Conservation (phyloP, 2,329 filamentous ascomycete genomes). For the Trichoderma guizhouense region DNA sequence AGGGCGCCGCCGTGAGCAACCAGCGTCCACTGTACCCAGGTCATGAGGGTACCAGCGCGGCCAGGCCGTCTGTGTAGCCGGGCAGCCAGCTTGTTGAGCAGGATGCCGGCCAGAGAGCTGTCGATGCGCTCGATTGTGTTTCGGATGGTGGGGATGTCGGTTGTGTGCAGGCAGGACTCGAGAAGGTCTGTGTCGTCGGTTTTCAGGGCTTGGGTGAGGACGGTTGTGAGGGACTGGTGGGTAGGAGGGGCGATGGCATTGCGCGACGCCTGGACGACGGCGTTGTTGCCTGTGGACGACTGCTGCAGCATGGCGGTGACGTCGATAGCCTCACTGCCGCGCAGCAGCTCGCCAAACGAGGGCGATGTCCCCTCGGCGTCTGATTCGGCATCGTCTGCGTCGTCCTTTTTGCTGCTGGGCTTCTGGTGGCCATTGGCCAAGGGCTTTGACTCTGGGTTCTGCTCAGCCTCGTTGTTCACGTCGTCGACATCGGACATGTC, state of each 20-base stretch:
- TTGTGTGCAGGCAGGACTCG: slow-evolving; percentile 84
- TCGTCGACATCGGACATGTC: slow-evolving; percentile 46
- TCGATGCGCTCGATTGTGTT: slow-evolving; percentile 89
- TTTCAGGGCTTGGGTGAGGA: slow-evolving; percentile 88
- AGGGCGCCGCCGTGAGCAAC: slow-evolving; percentile 89
- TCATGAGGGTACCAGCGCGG: slow-evolving; percentile 83
- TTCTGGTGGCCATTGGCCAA: slow-evolving; percentile 28
- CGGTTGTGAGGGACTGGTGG: slow-evolving; percentile 80
- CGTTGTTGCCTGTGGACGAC: slow-evolving; percentile 27
- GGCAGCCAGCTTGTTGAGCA: slow-evolving; percentile 82
- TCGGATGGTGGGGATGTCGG: slow-evolving; percentile 72
- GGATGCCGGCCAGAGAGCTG: slow-evolving; percentile 71
- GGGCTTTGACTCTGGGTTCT: slow-evolving; percentile 17
- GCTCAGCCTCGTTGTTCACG: slow-evolving; percentile 22
- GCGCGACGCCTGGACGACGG: slow-evolving; percentile 41
- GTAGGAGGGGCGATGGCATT: slow-evolving; percentile 59
- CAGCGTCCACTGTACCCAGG: slow-evolving; percentile 94
- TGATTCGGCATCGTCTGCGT: slow-evolving; percentile 35
- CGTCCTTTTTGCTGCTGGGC: slow-evolving; percentile 18
- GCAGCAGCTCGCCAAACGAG: slow-evolving; percentile 84
- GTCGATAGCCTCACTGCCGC: slow-evolving; percentile 71
- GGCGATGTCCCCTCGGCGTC: slow-evolving; percentile 54
- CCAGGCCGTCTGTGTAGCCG: slow-evolving; percentile 84
- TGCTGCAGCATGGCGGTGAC: slow-evolving; percentile 60
- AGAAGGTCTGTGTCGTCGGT: slow-evolving; percentile 88